Conservation (phyloP, 495 filamentous ascomycete species). For the Lophiotrema nucula region DNA sequence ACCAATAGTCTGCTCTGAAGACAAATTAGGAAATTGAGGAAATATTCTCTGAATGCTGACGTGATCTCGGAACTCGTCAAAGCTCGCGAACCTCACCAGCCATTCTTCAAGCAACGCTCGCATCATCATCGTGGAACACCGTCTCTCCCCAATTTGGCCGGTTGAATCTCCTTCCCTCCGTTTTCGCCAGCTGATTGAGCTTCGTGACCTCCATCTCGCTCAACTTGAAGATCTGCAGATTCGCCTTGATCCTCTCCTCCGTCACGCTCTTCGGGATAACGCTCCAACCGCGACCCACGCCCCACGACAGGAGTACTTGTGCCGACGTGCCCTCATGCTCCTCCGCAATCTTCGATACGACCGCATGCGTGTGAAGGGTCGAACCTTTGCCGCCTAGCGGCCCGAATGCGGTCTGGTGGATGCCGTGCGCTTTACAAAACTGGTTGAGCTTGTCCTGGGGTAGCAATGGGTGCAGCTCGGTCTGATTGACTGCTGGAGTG, state of each 20-base stretch:
- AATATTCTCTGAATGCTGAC: too few species aligned
- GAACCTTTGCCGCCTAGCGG: constrained; percentile 15
- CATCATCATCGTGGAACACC: constrained; percentile 16
- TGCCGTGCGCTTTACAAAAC: constrained; percentile 8
- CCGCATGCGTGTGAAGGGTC: constrained; percentile 14
- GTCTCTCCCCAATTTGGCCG: constrained; percentile 15
- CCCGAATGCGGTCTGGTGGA: constrained; percentile 16
- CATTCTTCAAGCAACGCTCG: constrained; percentile 14
- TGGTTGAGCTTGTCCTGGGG: constrained; percentile 12
- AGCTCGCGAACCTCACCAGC: too few species aligned
- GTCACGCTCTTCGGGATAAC: constrained; percentile 41
- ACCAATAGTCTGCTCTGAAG: too few species aligned
- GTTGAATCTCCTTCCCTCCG: constrained; percentile 20
- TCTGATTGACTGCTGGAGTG: constrained; percentile 20
- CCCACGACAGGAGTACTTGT: constrained; percentile 39
- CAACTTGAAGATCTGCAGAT: constrained; percentile 27
- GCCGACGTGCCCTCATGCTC: constrained; percentile 34
- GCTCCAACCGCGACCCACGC: constrained; percentile 34
- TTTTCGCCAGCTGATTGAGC: constrained; percentile 10
- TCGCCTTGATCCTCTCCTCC: constrained; percentile 31
- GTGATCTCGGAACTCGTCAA: too few species aligned
- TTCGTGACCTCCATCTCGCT: constrained; percentile 2
- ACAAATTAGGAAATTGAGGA: too few species aligned
- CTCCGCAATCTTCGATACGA: constrained; percentile 35
- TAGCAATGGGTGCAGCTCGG: constrained; percentile 16